Evolutionary conservation across 2,329 filamentous ascomycete genomes (phyloP), one percentile per base, ranked within the genome.

Genomic region (Arthrobotrys sinensis): DNA sequence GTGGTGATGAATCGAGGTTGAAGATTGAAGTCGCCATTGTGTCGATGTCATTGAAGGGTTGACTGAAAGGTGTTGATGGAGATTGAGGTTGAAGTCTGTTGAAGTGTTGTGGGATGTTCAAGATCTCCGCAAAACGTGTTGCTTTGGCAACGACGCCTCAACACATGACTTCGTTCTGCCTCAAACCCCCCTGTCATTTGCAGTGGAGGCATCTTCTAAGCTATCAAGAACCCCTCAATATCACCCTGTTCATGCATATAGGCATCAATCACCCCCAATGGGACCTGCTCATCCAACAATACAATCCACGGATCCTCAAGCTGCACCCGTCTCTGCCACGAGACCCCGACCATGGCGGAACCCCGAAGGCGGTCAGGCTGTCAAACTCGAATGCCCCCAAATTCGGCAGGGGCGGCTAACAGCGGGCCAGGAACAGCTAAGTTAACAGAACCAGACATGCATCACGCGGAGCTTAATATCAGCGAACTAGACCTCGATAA

Each of bases 81-180:
- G 32, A 55, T 38, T 45, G 48, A 43, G 50, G 32, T 43, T 36
- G 63, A 53, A 19, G 21, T 48, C 32, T 3, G 46, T 45, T 52
- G 46, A 24, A 28, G 52, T 45, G 63, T 66, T 60, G 52, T 66
- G 62, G 24, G 21, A 63, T 52, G 28, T 21, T 16, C 40, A 36
- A 46, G 32, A 45, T 43, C 46, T 66, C 24, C 4, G 50, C 53
- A 24, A 28, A 43, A n/a, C 19, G 65, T 70, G 72, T 76, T 76
- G 72, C 72, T 68, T 64, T 55, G 72, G 72, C 72, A 76, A 76
- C 72, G 72, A 76, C 72, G 34, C 72, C 72, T 64, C 72, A 76
- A 76, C 72, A 76, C 72, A 69, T 76, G 72, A 76, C 60, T 38
- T 48, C 55, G 72, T 36, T 48, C 24, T 46, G 19, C 64, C n/a